Percentiles rank a stretch among this genome's conserved stretches.
These are phyloP conservation scores for Naganishia kalamii DNA, from an alignment of 768 basidiomycete genomes.

Conservation along the genomic window DNA sequence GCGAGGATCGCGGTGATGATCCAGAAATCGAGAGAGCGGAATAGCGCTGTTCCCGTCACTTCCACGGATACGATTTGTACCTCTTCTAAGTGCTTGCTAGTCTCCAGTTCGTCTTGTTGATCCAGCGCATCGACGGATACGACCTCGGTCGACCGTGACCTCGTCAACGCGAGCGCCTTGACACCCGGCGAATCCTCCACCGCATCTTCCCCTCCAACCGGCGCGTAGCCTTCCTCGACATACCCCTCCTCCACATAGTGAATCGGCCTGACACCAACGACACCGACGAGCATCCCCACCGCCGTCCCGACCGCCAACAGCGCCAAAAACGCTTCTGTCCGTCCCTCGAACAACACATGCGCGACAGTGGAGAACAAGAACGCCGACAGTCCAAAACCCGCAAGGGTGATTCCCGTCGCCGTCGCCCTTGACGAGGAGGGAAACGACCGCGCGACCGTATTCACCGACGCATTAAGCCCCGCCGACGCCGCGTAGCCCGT, in stretches of 20 bases:
- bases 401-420: slow-evolving; percentile 69
- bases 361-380: slow-evolving; percentile 80
- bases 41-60: slow-evolving; percentile 52
- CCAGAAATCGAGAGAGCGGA: slow-evolving; percentile 59
- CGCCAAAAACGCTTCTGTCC: slow-evolving; percentile 69
- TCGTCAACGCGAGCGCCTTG: not conserved
- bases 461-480: slow-evolving; percentile 64
- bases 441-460: slow-evolving; percentile 76
- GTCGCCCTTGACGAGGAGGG: slow-evolving; percentile 68
- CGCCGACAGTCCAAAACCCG: slow-evolving; percentile 84
- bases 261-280: slow-evolving; percentile 58
- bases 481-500: slow-evolving; percentile 73
- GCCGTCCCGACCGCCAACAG: slow-evolving; percentile 72
- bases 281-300: slow-evolving; percentile 70
- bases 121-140: not conserved
- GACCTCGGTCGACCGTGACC: not conserved
- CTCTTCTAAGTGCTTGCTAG: not conserved
- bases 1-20: slow-evolving; percentile 56
- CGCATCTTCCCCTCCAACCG: not conserved
- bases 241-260: not conserved
- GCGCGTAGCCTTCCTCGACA: not conserved
- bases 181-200: not conserved
- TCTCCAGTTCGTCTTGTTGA: not conserved
- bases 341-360: slow-evolving; percentile 64
- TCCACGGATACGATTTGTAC: not conserved